These are phyloP conservation scores for Apiotrichum gamsii DNA, from an alignment of 1,284 basidiomycete genomes.

Conservation along the genomic window DNA sequence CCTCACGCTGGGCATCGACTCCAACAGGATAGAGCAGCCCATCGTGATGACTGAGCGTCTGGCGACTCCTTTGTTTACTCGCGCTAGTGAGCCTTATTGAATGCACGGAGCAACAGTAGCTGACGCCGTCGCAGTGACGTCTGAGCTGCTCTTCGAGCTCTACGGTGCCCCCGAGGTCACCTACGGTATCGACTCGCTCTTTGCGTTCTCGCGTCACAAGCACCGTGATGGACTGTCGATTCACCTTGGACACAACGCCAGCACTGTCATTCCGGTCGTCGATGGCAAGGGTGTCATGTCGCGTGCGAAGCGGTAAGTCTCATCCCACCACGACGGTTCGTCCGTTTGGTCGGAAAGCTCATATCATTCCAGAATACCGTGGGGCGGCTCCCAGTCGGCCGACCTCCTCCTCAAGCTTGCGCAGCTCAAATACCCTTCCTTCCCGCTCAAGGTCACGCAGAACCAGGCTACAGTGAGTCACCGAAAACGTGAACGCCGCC, in stretches of 20 bases:
- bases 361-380: constrained; percentile 77
- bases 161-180: constrained; percentile 81
- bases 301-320: constrained; percentile 68
- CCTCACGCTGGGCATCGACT: constrained; percentile 75
- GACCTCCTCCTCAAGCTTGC: constrained; percentile 88
- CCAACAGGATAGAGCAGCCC: constrained; percentile 74
- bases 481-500: constrained; percentile 29
- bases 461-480: constrained; percentile 52
- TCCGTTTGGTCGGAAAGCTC: no score
- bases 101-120: background rate
- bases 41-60: constrained; percentile 91
- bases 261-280: constrained; percentile 78
- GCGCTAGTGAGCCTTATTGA: constrained; percentile 58
- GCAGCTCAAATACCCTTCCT: constrained; percentile 92
- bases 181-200: constrained; percentile 85
- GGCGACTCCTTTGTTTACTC: constrained; percentile 80
- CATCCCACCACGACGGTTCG: no score
- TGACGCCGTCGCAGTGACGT: constrained; percentile 65
- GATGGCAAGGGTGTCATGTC: constrained; percentile 71
- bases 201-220: constrained; percentile 65
- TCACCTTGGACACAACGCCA: constrained; percentile 52
- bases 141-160: constrained; percentile 92
- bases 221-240: constrained; percentile 66
- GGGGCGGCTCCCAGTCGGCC: constrained; percentile 83
- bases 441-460: constrained; percentile 55